Base-by-base conservation (phyloP, 441 rosid species). In the Capsella rubella region DNA sequence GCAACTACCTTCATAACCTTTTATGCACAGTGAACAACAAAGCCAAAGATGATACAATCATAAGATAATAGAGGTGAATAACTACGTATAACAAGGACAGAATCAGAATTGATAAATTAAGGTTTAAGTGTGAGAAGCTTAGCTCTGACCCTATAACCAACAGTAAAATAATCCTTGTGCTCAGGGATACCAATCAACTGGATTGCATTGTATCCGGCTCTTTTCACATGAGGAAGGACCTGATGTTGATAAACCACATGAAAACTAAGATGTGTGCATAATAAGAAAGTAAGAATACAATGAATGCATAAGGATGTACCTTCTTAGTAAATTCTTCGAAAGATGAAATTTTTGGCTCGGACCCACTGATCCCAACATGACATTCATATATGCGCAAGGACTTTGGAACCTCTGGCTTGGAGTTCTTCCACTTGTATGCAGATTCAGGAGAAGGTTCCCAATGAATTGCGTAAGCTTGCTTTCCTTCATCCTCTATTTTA, bases 361-460 rank as follows among this genome's bases (percentile, higher is more conserved):
- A 82, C 71, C 99, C 95, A 87, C 99, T 89, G 62, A 95, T 95
- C 46, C 99, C 99, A 85, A 92, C 85, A 78, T 92, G 98, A 76
- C 99, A 92, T 80, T 95, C 99, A 50, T 95, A 95, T 79, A 90
- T 92, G 21, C 98, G 94, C 75, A 95, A 84, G 61, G 98, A 90
- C 80, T 80, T 87, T 59, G 96, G 97, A 78, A 73, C 81, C 68
- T 84, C 66, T 12, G 92, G 96, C 49, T 54, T 62, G 54, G 82
- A 16, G 81, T 87, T 67, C 70, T 85, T 95, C 97, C 99, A 95
- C 80, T 90, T 90, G 83, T 88, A 88, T 57, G 85, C 90, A 78
- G 58, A 49, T 67, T 92, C 95, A 40, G 93, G 98, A 52, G 99
- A 81, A 34, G 97, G 99, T 72, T 95, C 98, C 99, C 99, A 95